Percentiles rank a stretch among this genome's conserved stretches.
Evolutionary conservation across 2,329 filamentous ascomycete genomes (phyloP).

Genomic region (Nannizzia gypsea): DNA sequence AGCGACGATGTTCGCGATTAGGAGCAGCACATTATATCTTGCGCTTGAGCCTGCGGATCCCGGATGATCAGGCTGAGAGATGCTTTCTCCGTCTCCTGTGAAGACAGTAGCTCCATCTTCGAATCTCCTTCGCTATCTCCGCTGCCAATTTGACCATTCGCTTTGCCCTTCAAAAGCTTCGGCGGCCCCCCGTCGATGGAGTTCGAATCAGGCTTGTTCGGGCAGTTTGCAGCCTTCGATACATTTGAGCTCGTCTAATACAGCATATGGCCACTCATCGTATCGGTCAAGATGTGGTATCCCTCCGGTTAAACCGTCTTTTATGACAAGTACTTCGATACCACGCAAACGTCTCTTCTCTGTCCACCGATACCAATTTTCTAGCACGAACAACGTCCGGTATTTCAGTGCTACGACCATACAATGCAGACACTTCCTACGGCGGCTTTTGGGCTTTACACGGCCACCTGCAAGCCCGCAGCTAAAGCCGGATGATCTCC

Average conservation of each 20-base stretch:
- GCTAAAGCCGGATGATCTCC: slow-evolving; percentile 48
- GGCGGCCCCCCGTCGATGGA: not conserved
- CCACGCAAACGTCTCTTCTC: not conserved
- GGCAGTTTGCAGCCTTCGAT: not conserved
- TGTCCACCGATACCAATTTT: not conserved
- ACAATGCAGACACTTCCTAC: slow-evolving; percentile 24
- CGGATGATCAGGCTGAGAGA: slow-evolving; percentile 21
- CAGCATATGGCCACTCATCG: not conserved
- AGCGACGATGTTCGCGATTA: not conserved
- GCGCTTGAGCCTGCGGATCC: slow-evolving; percentile 2
- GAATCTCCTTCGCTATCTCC: slow-evolving; percentile 58
- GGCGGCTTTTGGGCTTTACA: slow-evolving; percentile 27
- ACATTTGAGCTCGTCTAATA: not conserved
- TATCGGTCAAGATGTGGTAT: not conserved
- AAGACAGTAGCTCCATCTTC: slow-evolving; percentile 39
- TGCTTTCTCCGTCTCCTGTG: slow-evolving; percentile 26
- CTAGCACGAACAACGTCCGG: not conserved
- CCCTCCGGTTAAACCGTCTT: not conserved
- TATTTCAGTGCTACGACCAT: slow-evolving; percentile 22
- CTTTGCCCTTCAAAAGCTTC: slow-evolving; percentile 23
- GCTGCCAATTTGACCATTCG: slow-evolving; percentile 53
- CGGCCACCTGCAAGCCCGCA: slow-evolving; percentile 25
- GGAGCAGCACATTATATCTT: slow-evolving; percentile 12
- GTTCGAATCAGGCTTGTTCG: not conserved
- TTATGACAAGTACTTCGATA: not conserved